These are phyloP conservation scores for Raddia guianensis DNA, from an alignment of 176 grass and related monocot species.

Conservation along the genomic window DNA sequence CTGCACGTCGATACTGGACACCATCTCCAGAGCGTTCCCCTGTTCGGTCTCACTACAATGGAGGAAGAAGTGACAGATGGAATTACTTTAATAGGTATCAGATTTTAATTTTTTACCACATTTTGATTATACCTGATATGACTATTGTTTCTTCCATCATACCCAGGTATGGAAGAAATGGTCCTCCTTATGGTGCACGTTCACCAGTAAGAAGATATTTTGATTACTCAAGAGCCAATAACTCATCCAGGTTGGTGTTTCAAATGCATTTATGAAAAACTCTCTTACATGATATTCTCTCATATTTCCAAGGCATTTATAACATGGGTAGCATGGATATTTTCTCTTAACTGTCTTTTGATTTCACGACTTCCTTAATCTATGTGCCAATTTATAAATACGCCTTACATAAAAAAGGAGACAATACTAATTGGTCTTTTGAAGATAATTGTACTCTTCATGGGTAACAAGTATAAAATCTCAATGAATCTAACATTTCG, in stretches of 20 bases:
- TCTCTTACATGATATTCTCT: too few species aligned
- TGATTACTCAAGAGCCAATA: conserved; percentile 52
- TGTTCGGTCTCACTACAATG: conserved; percentile 53
- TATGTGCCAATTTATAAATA: too few species aligned
- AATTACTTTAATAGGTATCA: conserved; percentile 64
- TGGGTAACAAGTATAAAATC: conserved; percentile 20
- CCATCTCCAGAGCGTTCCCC: conserved; percentile 71
- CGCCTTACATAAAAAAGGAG: too few species aligned
- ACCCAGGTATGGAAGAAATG: conserved; percentile 55
- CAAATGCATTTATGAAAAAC: conserved; percentile 3
- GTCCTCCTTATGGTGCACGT: conserved; percentile 48
- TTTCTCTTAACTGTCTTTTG: too few species aligned
- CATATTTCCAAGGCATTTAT: too few species aligned
- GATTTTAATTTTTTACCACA: neutral
- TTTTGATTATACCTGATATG: neutral
- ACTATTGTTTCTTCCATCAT: conserved; percentile 21
- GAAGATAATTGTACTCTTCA: conserved; percentile 18
- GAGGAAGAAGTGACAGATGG: conserved; percentile 61
- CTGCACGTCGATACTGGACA: conserved; percentile 67
- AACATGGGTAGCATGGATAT: too few species aligned
- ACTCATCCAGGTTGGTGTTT: conserved; percentile 63
- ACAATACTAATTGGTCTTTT: neutral
- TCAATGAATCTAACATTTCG: conserved; percentile 31
- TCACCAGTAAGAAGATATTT: conserved; percentile 54
- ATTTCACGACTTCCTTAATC: too few species aligned